phyloP scores from a whole-genome alignment of 2,329 filamentous ascomycete species.

The Curvularia verruculosa region DNA sequence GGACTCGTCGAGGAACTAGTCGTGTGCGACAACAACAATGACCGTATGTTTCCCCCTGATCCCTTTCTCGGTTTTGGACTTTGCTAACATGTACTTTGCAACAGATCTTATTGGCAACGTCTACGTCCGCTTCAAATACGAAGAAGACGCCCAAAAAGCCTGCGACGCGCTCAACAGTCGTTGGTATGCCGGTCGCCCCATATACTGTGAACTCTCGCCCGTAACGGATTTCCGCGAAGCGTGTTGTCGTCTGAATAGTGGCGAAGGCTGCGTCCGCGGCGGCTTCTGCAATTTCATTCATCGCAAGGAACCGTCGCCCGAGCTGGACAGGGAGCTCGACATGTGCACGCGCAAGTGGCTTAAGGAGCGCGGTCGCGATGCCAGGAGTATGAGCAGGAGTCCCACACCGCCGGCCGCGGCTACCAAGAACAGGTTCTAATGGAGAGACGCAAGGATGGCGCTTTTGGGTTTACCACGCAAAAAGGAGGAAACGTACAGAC shows the following conservation, averaged over 20 bases:
- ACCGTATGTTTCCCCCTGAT: constrained; percentile 65
- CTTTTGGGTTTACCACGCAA: not conserved
- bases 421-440: constrained; percentile 15
- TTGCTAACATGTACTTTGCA: constrained; percentile 2
- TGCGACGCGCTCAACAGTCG: constrained; percentile 93
- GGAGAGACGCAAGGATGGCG: not conserved
- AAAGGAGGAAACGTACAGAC: not conserved
- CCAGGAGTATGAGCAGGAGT: constrained; percentile 79
- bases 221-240: constrained; percentile 98
- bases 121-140: constrained; percentile 99
- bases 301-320: constrained; percentile 88
- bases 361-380: constrained; percentile 80
- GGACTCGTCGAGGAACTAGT: constrained; percentile 97
- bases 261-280: constrained; percentile 92
- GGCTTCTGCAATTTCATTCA: constrained; percentile 99
- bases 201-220: constrained; percentile 96
- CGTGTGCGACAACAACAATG: constrained; percentile 99
- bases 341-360: constrained; percentile 97
- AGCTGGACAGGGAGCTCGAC: constrained; percentile 86
- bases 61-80: not conserved
- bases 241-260: constrained; percentile 91
- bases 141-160: constrained; percentile 90
- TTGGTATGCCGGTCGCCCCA: constrained; percentile 96
- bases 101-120: constrained; percentile 96
- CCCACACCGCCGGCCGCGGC: constrained; percentile 77